These are phyloP conservation scores for Acarospora socialis DNA, from an alignment of 2,329 filamentous ascomycete genomes.

Conservation along the genomic window DNA sequence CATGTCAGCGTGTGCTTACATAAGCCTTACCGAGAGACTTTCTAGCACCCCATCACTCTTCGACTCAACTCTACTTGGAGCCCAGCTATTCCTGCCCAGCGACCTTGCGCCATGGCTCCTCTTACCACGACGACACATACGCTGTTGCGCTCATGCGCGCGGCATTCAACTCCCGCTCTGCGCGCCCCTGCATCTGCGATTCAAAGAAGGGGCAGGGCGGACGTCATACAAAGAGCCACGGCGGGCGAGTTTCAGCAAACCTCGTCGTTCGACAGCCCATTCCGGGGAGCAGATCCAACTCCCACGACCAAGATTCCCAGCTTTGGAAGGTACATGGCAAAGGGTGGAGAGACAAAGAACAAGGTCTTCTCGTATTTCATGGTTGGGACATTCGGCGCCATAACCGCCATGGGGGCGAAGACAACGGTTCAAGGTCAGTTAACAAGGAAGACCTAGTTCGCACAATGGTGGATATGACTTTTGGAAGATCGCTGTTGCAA, in stretches of 20 bases:
- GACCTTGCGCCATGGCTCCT: constrained; percentile 8
- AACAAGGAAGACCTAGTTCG: not conserved
- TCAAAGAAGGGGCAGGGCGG: constrained; percentile 21
- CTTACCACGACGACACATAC: constrained; percentile 7
- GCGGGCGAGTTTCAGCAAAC: constrained; percentile 13
- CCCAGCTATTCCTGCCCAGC: not conserved
- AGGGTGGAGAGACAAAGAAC: constrained; percentile 53
- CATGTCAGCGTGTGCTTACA: too few relatives aligned
- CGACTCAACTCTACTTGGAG: not conserved
- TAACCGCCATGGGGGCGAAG: constrained; percentile 89
- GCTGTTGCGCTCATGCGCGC: constrained; percentile 7
- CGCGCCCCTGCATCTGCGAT: too few relatives aligned
- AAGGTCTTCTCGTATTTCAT: constrained; percentile 96
- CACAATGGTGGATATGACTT: constrained; percentile 1
- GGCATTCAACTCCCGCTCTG: constrained; percentile 8
- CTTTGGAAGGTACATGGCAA: constrained; percentile 77
- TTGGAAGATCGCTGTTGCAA: constrained; percentile 4
- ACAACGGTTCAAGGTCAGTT: constrained; percentile 88
- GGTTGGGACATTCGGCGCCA: constrained; percentile 86
- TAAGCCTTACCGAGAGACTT: not conserved
- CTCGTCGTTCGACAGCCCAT: constrained; percentile 40
- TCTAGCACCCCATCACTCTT: not conserved
- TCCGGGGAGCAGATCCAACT: constrained; percentile 34
- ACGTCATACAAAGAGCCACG: constrained; percentile 15
- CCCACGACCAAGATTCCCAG: constrained; percentile 63